Conservation (phyloP, 2,329 filamentous ascomycete species). For the Thielaviopsis punctulata region DNA sequence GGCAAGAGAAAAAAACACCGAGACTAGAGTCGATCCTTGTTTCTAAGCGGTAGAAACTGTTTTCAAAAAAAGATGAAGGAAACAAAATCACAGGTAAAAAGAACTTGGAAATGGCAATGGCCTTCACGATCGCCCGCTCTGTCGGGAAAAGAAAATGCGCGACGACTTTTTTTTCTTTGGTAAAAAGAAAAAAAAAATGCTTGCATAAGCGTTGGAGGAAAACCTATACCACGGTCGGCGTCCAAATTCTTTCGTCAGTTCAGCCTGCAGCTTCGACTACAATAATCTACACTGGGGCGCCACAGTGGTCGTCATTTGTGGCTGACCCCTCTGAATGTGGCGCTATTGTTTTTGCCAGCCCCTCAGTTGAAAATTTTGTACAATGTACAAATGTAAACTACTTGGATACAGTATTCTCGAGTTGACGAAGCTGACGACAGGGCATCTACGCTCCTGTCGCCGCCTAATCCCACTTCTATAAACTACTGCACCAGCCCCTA, state of each 20-base stretch:
- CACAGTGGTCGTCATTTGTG: not conserved
- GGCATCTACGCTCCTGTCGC: not conserved
- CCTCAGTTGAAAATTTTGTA: not conserved
- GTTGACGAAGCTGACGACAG: too few species aligned
- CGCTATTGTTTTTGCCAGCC: not conserved
- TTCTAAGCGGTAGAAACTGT: not conserved
- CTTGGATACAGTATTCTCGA: not conserved
- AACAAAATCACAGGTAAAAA: not conserved
- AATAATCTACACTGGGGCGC: not conserved
- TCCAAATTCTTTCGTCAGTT: constrained; percentile 1
- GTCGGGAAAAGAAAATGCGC: not conserved
- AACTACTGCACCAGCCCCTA: not conserved
- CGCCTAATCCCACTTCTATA: not conserved
- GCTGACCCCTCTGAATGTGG: not conserved
- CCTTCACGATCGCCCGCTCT: not conserved
- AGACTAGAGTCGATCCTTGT: not conserved
- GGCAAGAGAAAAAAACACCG: not conserved
- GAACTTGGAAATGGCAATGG: not conserved
- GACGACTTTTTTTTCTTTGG: not conserved
- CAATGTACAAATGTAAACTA: not conserved
- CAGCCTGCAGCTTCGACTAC: not conserved
- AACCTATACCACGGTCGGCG: constrained; percentile 8
- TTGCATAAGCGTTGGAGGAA: constrained; percentile 7
- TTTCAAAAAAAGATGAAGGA: not conserved
- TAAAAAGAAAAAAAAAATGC: not conserved